Evolutionary conservation across 169 alveolate genomes (phyloP), one percentile per base, ranked within the genome.

Genomic region (Cryptosporidium canis): DNA sequence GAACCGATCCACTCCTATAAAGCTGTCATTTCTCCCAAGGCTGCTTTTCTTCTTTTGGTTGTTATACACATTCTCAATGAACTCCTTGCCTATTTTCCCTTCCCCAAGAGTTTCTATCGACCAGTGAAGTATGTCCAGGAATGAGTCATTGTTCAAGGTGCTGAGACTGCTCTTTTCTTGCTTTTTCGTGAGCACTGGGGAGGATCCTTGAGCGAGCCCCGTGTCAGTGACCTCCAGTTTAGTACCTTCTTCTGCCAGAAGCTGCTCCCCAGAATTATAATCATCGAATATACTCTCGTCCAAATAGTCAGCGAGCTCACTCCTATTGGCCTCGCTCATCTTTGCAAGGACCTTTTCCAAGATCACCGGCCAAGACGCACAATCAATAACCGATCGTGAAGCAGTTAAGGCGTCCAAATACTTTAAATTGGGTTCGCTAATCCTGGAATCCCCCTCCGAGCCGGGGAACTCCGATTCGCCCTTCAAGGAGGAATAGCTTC

Each of bases 51-150:
- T 51, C 35, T 70, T 70, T 9, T 24, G 58, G n/a, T 44, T 21
- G 44, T 43, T 67, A 12, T 45, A 47, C 7, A 45, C 58, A 21
- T 67, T 45, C 3, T 70, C 84, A 35, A 70, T 12, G 18, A 70
- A 55, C 39, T 70, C 84, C 39, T 70, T 70, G 8, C 84, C 84
- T n/a, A 70, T 12, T 27, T 70, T 51, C 16, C 64, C 84, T 14
- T 16, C 18, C 16, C 41, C 35, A 31, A 70, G 67, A 47, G 47
- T 51, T 1, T 70, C 84, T 11, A 70, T 31, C 3, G 47, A 47
- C 66, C 67, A 70, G 39, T 55, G 47, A 14, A 70, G 21, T 7
- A 35, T 39, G 3, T 47, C 58, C 9, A 70, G 39, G 47, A 70
- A 29, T 8, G 84, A 70, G 24, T 53, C 84, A n/a, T 12, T 55